Conservation (phyloP, 805 yeast genomes). For the Naumovozyma castellii region DNA sequence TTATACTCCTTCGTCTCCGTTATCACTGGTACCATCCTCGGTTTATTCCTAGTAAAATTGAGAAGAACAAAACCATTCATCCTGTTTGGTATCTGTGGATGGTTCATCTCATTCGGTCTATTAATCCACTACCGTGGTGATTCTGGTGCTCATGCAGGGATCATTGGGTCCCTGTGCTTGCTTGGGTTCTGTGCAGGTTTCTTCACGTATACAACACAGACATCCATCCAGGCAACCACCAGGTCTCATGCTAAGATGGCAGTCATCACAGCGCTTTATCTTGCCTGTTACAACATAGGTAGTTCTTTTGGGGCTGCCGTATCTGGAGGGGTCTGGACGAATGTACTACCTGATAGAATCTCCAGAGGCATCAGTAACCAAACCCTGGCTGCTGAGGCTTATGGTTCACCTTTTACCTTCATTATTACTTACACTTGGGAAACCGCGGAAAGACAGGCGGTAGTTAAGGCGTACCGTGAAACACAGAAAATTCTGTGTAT, state of each 20-base stretch:
- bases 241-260: conserved; percentile 65
- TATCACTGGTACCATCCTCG: conserved; percentile 48
- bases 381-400: conserved; percentile 34
- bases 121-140: conserved; percentile 49
- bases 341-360: conserved; percentile 39
- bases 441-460: conserved; percentile 43
- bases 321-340: conserved; percentile 68
- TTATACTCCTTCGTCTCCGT: conserved; percentile 59
- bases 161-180: conserved; percentile 56
- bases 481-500: conserved; percentile 47
- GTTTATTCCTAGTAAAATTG: conserved; percentile 40
- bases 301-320: conserved; percentile 54
- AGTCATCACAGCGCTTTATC: conserved; percentile 47
- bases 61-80: conserved; percentile 52
- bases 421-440: conserved; percentile 46
- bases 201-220: conserved; percentile 56
- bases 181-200: conserved; percentile 66
- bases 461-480: conserved; percentile 46
- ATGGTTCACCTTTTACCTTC: conserved; percentile 43
- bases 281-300: conserved; percentile 55
- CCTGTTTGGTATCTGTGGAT: conserved; percentile 46
- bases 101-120: conserved; percentile 56
- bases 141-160: conserved; percentile 39
- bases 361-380: conserved; percentile 28
- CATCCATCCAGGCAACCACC: conserved; percentile 49